These are phyloP conservation scores for Penicillium chermesinum DNA, from an alignment of 495 filamentous ascomycete genomes.

Conservation along the genomic window DNA sequence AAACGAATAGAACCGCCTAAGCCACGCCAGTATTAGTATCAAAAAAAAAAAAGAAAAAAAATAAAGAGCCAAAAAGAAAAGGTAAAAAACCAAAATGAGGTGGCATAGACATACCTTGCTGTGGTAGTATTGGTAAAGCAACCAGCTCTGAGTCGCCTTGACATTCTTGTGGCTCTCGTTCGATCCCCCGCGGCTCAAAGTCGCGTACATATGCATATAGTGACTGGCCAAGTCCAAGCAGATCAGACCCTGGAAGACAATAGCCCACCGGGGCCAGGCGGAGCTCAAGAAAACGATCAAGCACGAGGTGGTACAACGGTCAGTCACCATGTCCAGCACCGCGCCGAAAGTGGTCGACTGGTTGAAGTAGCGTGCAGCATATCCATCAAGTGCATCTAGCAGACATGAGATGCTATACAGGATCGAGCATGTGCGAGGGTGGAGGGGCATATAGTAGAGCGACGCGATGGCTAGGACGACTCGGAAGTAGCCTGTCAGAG, in stretches of 20 bases:
- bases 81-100: not conserved
- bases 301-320: slow-evolving; percentile 92
- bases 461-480: slow-evolving; percentile 86
- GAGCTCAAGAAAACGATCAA: slow-evolving; percentile 88
- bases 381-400: slow-evolving; percentile 89
- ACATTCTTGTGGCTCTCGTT: slow-evolving; percentile 90
- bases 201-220: slow-evolving; percentile 98
- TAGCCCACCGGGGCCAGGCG: slow-evolving; percentile 86
- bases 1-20: slow-evolving; percentile 85
- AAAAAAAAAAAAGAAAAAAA: not conserved
- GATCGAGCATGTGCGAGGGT: slow-evolving; percentile 86
- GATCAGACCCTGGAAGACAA: slow-evolving; percentile 91
- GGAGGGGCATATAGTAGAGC: slow-evolving; percentile 97
- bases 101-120: slow-evolving; percentile 63
- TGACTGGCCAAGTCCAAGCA: slow-evolving; percentile 88
- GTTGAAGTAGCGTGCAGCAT: slow-evolving; percentile 79
- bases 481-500: slow-evolving; percentile 76
- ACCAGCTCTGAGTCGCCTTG: slow-evolving; percentile 57
- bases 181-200: slow-evolving; percentile 67
- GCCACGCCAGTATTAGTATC: not conserved
- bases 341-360: slow-evolving; percentile 94
- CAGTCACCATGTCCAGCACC: slow-evolving; percentile 95
- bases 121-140: slow-evolving; percentile 93
- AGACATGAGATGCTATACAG: slow-evolving; percentile 92
- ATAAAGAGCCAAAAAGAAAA: not conserved